Conservation (phyloP, 1,284 basidiomycete species). For the Ceratobasidium sp. region DNA sequence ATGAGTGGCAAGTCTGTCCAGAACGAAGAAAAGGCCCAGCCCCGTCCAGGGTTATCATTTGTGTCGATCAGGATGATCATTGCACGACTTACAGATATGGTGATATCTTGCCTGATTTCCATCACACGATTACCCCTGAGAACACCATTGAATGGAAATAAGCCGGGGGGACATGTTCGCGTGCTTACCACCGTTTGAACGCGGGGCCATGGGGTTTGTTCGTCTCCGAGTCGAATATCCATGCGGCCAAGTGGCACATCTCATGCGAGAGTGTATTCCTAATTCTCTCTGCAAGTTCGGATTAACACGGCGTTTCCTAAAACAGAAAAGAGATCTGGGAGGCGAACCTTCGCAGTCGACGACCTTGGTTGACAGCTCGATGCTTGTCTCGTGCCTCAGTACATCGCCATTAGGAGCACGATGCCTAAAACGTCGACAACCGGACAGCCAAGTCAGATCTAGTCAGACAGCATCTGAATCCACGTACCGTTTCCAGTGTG, state of each 20-base stretch:
- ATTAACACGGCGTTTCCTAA: neutral
- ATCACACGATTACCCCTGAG: slow-evolving; percentile 73
- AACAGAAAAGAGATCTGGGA: neutral
- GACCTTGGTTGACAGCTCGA: slow-evolving; percentile 82
- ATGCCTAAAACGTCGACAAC: slow-evolving; percentile 17
- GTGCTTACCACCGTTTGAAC: slow-evolving; percentile 74
- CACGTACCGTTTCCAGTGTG: slow-evolving; percentile 70
- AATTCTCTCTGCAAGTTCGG: slow-evolving; percentile 66
- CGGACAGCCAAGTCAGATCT: neutral
- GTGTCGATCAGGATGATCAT: too few species aligned
- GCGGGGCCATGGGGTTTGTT: slow-evolving; percentile 72
- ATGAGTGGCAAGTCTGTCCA: slow-evolving; percentile 72
- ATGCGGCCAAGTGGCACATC: slow-evolving; percentile 87
- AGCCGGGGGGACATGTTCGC: neutral
- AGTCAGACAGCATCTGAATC: neutral
- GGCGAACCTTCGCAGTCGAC: slow-evolving; percentile 73
- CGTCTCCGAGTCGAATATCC: slow-evolving; percentile 75
- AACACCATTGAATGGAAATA: too few species aligned
- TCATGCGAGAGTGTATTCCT: slow-evolving; percentile 84
- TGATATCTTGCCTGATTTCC: slow-evolving; percentile 69
- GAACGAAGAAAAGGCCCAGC: slow-evolving; percentile 2
- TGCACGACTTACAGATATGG: slow-evolving; percentile 69
- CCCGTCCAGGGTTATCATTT: too few species aligned
- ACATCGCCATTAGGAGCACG: slow-evolving; percentile 57
- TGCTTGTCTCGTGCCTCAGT: slow-evolving; percentile 64